Base-by-base conservation (phyloP, 2,329 filamentous ascomycete species). In the Calonectria montana region DNA sequence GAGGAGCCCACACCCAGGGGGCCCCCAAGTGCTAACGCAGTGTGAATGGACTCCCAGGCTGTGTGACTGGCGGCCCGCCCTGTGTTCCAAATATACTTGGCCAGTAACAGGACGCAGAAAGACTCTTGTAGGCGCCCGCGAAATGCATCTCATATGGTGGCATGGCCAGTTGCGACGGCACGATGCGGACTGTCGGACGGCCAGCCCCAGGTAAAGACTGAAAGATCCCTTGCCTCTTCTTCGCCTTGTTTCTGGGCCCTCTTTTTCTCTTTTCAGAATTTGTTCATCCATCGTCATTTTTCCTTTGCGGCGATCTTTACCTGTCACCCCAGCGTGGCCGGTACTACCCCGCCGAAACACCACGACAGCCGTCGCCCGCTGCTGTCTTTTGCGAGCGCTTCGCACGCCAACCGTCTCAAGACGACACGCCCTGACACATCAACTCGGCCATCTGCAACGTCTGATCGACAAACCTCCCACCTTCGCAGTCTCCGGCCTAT, bases 11-110 rank as follows among this genome's bases (percentile, higher is more conserved):
- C 61, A 43, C 48, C 65, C 66, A 65, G 67, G 50, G 62, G 37
- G 37, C 72, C 64, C 53, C 63, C 61, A 45, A 61, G 74, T 70
- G 73, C 48, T 67, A 64, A 64, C 75, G 65, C 64, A 72, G 70
- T 73, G 66, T 64, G 55, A 45, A 57, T 10, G 66, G 62, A 65
- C 45, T 62, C 61, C 59, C 41, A 47, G 25, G 47, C 23, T 18
- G 45, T 75, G 53, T 57, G 71, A 63, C 70, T 75, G 75, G 77
- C 74, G 65, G 78, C 47, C 67, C 29, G 48, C 41, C 35, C 35
- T 55, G 67, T 41, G 74, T 75, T 76, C 78, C 78, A 80, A 80
- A 81, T 75, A 71, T 78, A 77, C 70, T 73, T 73, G 68, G 70
- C 79, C 79, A 81, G 67, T 81, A 61, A 77, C 57, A 75, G 53